Base-by-base conservation (phyloP, 2,329 filamentous ascomycete genomes). In the Fonsecaea erecta region DNA sequence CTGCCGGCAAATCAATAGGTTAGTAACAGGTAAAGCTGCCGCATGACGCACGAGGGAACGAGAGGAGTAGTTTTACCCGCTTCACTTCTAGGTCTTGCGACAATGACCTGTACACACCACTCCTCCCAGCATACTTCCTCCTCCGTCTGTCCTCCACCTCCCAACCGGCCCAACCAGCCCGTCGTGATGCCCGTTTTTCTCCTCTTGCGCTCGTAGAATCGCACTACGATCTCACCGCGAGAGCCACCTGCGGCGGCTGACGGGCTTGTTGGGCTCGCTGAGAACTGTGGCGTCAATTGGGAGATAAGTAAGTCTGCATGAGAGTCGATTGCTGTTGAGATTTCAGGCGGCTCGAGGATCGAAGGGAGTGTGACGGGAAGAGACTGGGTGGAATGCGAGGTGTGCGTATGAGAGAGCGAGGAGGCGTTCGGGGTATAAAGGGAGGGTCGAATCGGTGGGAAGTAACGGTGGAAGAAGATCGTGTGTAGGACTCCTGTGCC, bases 401-500 rank as follows among this genome's bases (percentile, higher is more conserved):
- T 61, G 48, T 64, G 68, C 12, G 69, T 62, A 26, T 60, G 57
- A 2, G 57, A 60, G 30, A 52, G 57, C 28, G 68, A 67, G 16
- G 70, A 69, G 18, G 69, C 64, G 12, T 69, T 66, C 2, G 70
- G 70, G 12, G 66, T 70, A 80, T 92, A 89, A 69, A 92, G 93
- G 69, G 87, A 86, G 5, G 95, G 94, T 48, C 86, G 83, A 72
- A 97, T 86, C 64, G 92, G 89, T 63, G 92, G 92, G 83, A 98
- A 97, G 86, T 94, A 96, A 75, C 95, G 90, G 82, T 97, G 93
- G 85, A 98, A 98, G 87, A 98, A 99, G 77, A 98, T 97, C 57
- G 93, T 96, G 78, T 97, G 93, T 56, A 98, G 86, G 76, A 97
- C 91, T 69, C 91, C 94, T 96, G 73, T 46, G 52, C 51, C 30